Conservation (phyloP, 2,329 filamentous ascomycete species). For the Westerdykella ornata region DNA sequence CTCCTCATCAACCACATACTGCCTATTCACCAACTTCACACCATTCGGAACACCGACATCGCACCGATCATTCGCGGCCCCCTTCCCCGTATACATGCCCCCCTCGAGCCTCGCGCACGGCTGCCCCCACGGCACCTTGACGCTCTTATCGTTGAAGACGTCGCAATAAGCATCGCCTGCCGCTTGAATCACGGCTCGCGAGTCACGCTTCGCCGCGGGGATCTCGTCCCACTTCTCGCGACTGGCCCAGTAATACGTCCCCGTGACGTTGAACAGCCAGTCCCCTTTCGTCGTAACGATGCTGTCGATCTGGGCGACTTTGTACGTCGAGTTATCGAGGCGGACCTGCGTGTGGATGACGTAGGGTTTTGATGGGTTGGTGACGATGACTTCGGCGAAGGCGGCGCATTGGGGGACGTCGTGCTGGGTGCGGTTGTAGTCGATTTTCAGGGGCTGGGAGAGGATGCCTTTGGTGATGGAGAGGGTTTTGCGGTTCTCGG, state of each 20-base stretch:
- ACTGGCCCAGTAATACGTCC: conserved; percentile 21
- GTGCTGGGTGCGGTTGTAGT: conserved; percentile 20
- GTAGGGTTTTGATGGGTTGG: conserved; percentile 19
- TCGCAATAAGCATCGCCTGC: conserved; percentile 27
- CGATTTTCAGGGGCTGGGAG: conserved; percentile 19
- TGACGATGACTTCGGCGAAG: conserved; percentile 26
- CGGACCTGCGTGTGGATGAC: conserved; percentile 26
- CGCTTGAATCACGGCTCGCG: conserved; percentile 19
- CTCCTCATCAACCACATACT: conserved; percentile 28
- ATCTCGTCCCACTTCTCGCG: conserved; percentile 22
- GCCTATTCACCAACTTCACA: conserved; percentile 21
- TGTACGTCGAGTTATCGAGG: conserved; percentile 17
- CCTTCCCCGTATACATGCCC: conserved; percentile 24
- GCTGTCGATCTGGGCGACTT: conserved; percentile 18
- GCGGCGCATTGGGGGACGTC: conserved; percentile 23
- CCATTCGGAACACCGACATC: conserved; percentile 26
- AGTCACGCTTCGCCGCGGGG: conserved; percentile 13
- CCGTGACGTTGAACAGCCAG: conserved; percentile 29
- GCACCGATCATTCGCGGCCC: conserved; percentile 17
- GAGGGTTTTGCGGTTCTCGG: conserved; percentile 20
- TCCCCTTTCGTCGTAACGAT: conserved; percentile 26
- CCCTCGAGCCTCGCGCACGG: conserved; percentile 27
- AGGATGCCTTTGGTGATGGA: conserved; percentile 13
- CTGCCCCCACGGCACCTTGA: conserved; percentile 23
- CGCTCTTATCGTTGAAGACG: conserved; percentile 20